Conservation (phyloP, 192 early-diverging fungal genomes). For the Linnemannia exigua region DNA sequence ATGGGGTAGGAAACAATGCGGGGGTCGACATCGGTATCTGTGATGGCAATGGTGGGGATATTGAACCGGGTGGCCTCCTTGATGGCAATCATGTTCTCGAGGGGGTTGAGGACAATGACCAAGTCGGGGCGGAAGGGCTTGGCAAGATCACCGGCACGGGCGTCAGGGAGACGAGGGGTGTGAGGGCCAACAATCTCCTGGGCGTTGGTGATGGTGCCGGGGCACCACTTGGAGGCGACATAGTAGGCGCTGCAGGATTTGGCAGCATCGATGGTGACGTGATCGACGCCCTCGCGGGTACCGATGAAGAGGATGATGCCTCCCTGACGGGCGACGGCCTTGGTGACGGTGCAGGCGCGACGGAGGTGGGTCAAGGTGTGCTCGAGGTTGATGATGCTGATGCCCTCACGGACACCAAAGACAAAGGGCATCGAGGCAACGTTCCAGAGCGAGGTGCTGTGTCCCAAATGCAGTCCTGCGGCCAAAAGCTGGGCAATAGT, state of each 20-base stretch:
- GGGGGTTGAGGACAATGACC: conserved; percentile 85
- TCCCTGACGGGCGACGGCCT: conserved; percentile 78
- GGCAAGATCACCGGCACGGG: conserved; percentile 51
- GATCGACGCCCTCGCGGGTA: conserved; percentile 76
- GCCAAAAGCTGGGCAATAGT: conserved; percentile 80
- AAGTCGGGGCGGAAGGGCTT: conserved; percentile 83
- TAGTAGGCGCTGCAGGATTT: conserved; percentile 82
- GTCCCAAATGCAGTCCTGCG: conserved; percentile 92
- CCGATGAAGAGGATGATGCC: conserved; percentile 92
- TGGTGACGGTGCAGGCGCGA: conserved; percentile 81
- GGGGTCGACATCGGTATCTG: conserved; percentile 95
- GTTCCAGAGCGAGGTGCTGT: conserved; percentile 82
- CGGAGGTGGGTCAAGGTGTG: conserved; percentile 88
- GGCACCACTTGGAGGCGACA: conserved; percentile 84
- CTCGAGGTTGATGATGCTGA: conserved; percentile 95
- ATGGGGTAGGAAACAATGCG: conserved; percentile 89
- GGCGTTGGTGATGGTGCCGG: conserved; percentile 91
- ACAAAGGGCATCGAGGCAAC: conserved; percentile 88
- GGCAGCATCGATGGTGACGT: conserved; percentile 85
- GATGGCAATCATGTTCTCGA: conserved; percentile 86
- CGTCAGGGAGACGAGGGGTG: conserved; percentile 61
- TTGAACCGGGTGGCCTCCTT: conserved; percentile 80
- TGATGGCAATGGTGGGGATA: conserved; percentile 91
- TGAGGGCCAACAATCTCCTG: conserved; percentile 77
- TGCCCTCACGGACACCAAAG: conserved; percentile 88